phyloP scores from a whole-genome alignment of 805 yeast genomes.

The Cyberlindnera meyerae region DNA sequence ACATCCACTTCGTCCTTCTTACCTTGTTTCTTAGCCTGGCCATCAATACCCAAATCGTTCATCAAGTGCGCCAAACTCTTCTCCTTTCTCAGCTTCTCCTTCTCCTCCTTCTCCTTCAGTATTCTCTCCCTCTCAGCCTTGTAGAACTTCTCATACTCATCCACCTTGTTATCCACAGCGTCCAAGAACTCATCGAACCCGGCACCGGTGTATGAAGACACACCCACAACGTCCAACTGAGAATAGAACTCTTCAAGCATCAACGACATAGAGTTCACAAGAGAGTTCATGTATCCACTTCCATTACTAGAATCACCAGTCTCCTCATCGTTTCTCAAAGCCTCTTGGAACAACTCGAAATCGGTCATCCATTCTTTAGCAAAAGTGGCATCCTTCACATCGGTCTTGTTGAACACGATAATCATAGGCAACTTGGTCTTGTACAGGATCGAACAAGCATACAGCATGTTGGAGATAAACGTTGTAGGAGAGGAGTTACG shows the following conservation, averaged over 20 bases:
- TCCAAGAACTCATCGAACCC: slow-evolving; percentile 88
- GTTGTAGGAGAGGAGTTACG: slow-evolving; percentile 92
- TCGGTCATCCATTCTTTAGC: slow-evolving; percentile 98
- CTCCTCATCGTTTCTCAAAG: slow-evolving; percentile 64
- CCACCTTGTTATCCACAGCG: slow-evolving; percentile 82
- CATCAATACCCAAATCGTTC: slow-evolving; percentile 76
- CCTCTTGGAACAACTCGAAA: slow-evolving; percentile 84
- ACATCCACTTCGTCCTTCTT: slow-evolving; percentile 40
- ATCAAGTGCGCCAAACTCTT: slow-evolving; percentile 66
- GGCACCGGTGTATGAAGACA: slow-evolving; percentile 86
- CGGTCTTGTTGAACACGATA: slow-evolving; percentile 92
- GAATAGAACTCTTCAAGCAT: slow-evolving; percentile 96
- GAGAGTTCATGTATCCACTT: slow-evolving; percentile 90
- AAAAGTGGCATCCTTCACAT: slow-evolving; percentile 76
- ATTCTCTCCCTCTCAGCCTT: slow-evolving; percentile 82
- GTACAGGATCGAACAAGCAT: slow-evolving; percentile 94
- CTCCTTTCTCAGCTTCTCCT: slow-evolving; percentile 67
- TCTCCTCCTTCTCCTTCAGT: slow-evolving; percentile 67
- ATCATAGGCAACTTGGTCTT: slow-evolving; percentile 97
- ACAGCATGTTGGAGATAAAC: slow-evolving; percentile 96
- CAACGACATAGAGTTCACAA: slow-evolving; percentile 90
- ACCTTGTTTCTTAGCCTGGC: slow-evolving; percentile 32
- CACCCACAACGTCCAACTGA: slow-evolving; percentile 87
- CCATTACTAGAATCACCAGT: slow-evolving; percentile 53
- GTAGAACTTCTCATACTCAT: slow-evolving; percentile 81